Evolutionary conservation across 345 rosid genomes (phyloP), one percentile per base, ranked within the genome.

Genomic region (Microthlaspi erraticum): DNA sequence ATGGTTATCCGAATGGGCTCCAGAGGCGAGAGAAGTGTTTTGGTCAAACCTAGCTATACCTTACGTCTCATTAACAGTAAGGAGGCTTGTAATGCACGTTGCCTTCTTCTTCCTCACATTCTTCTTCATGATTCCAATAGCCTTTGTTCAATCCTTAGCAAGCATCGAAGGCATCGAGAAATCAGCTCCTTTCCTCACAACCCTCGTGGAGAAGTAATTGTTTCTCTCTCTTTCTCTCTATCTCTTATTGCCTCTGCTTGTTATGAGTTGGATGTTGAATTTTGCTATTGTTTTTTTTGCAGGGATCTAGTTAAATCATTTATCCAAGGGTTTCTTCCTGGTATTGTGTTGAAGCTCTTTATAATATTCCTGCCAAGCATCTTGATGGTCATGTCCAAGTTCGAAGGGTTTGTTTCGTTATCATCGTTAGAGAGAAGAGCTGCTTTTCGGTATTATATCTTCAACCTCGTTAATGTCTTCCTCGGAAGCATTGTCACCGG

Each of bases 1-100:
- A 32, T 94, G 99, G 99, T 81, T 94, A 73, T 88, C 99, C 17
- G 92, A 91, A 13, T 94, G 99, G 99, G 97, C 99, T 43, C 81
- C 97, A 0, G 99, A 94, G 81, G 93, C 97, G 45, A 85, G 95
- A 5, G 99, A 94, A 72, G 89, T 94, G 11, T 88, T 81, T 80
- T 94, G 99, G 99, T 51, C 79, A 32, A 94, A 94, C 74, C 85
- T 94, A 1, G 83, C 99, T 8, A 83, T 91, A 14, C 99, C 99
- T 34, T 94, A 88, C 31, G 87, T 94, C 53, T 79, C 87, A 26
- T 84, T 94, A 42, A 49, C 88, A 11, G 79, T 94, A 60, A 81
- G 93, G 81, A 91, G 85, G 66, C 79, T 94, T 70, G 79, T 89
- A 66, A 91, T 94, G 78, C 85, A 74, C 18, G 85, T 94, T 49